Conservation (phyloP, 192 early-diverging fungal species). For the Coemansia aciculifera region DNA sequence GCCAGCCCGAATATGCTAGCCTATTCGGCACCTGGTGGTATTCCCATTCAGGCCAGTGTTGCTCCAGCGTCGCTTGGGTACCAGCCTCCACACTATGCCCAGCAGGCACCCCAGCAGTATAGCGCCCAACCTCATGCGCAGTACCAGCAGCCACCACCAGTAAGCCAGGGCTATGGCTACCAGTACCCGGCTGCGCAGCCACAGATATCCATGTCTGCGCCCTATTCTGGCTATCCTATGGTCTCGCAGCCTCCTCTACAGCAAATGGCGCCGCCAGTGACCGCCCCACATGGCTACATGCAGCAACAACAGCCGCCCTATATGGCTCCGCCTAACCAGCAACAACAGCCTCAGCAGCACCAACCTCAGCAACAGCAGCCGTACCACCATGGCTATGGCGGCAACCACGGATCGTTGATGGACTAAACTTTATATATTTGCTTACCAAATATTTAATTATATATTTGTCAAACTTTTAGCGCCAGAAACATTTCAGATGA, state of each 20-base stretch:
- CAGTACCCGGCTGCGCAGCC: conserved; percentile 26
- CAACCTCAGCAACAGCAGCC: conserved; percentile 35
- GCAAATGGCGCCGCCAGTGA: conserved; percentile 17
- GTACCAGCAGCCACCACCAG: conserved; percentile 22
- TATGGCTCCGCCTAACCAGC: conserved; percentile 25
- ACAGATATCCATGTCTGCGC: conserved; percentile 20
- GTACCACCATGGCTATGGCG: conserved; percentile 52
- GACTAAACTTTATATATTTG: conserved; percentile 15
- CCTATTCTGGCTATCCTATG: conserved; percentile 20
- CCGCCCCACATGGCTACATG: conserved; percentile 25
- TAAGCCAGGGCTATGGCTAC: conserved; percentile 31
- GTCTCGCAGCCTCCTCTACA: conserved; percentile 26
- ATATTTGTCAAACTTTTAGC: not conserved
- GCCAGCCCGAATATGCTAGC: not conserved
- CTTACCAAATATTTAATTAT: not conserved
- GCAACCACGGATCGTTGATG: conserved; percentile 47
- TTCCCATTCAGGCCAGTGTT: conserved; percentile 7
- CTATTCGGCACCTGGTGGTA: conserved; percentile 2
- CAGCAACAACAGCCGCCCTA: conserved; percentile 24
- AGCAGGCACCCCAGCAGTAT: conserved; percentile 23
- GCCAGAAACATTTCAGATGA: not conserved
- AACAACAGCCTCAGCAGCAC: conserved; percentile 20
- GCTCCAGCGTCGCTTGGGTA: conserved; percentile 23
- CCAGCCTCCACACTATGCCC: conserved; percentile 23
- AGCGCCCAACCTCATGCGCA: conserved; percentile 14